Base-by-base conservation (phyloP, 1,139 yeast species). In the Blastobotrys serpentis region DNA sequence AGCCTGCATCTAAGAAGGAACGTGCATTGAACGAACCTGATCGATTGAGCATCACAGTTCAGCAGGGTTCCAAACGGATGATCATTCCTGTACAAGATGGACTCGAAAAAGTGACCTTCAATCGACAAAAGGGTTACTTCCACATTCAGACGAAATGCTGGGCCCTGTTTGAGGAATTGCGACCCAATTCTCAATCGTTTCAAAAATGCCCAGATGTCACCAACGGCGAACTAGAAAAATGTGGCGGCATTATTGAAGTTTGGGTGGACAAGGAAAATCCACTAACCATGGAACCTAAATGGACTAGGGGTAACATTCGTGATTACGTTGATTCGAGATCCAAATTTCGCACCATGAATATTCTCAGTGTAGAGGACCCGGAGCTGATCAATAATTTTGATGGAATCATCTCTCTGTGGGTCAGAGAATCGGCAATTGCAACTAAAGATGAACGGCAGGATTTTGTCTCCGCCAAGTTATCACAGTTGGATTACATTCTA, bases 1-100 rank as follows among this genome's bases (percentile, higher is more conserved):
- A 47, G 6, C 43, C 48, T 23, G 17, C 49, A 39, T 38, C 55
- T 10, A 50, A 51, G 6, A 47, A 53, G n/a, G 60, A 56, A 13
- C 48, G 53, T 8, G 59, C 61, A 2, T 39, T 56, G 37, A 42
- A 49, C 3, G 59, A 54, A 26, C 63, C 63, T 3, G 63, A 59
- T 26, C 46, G 62, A 8, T 41, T 59, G 22, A 54, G 58, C 18
- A 55, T 59, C 26, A 55, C 59, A 7, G 34, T 59, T 19, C 49
- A 40, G 25, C 52, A 53, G 21, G 63, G 63, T 3, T 45, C 57
- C 7, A 42, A 55, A 30, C 52, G 63, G 11, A 53, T 59, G 46
- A 52, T 59, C 4, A 57, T 59, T 13, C 62, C 63, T 2, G 61
- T 59, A 4, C 57, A 56, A 33, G 61, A 56, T 38, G 59, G 60